Percentiles rank a stretch among this genome's conserved stretches.
Conservation (phyloP, 2,329 filamentous ascomycete species). For the Septoria petroselini region DNA sequence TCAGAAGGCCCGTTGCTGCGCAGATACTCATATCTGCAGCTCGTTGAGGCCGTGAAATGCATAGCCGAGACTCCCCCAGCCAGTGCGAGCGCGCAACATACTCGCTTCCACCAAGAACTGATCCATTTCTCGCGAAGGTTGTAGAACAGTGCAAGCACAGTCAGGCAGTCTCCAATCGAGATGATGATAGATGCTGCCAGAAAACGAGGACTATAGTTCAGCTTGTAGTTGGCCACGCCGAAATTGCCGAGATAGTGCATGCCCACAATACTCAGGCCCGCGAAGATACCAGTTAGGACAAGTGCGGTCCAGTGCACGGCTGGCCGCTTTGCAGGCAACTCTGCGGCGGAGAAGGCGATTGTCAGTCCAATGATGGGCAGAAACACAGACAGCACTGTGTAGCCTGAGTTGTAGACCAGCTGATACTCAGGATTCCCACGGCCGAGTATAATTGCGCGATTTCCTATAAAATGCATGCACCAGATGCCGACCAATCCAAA, state of each 20-base stretch:
- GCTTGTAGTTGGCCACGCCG: slow-evolving; percentile 72
- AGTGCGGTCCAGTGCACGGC: slow-evolving; percentile 38
- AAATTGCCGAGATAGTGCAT: slow-evolving; percentile 90
- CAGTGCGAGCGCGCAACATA: slow-evolving; percentile 63
- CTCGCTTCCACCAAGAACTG: slow-evolving; percentile 72
- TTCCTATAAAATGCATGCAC: slow-evolving; percentile 75
- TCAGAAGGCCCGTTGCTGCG: slow-evolving; percentile 42
- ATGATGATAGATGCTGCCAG: slow-evolving; percentile 69
- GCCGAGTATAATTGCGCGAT: slow-evolving; percentile 70
- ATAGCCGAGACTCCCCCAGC: slow-evolving; percentile 78
- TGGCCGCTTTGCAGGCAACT: slow-evolving; percentile 37
- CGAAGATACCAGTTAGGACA: slow-evolving; percentile 62
- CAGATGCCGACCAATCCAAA: slow-evolving; percentile 52
- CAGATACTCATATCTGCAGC: slow-evolving; percentile 64
- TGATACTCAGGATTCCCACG: slow-evolving; percentile 58
- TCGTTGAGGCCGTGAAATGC: slow-evolving; percentile 78
- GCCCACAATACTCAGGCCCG: slow-evolving; percentile 71
- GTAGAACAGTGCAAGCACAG: slow-evolving; percentile 74
- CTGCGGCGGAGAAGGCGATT: slow-evolving; percentile 68
- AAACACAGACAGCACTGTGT: slow-evolving; percentile 75
- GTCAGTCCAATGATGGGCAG: slow-evolving; percentile 73
- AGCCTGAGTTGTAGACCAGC: slow-evolving; percentile 68
- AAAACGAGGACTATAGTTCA: slow-evolving; percentile 58
- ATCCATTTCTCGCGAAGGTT: slow-evolving; percentile 73
- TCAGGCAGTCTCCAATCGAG: slow-evolving; percentile 66